These are phyloP conservation scores for Medicago arabica DNA, from an alignment of 306 rosid species.

Conservation along the genomic window DNA sequence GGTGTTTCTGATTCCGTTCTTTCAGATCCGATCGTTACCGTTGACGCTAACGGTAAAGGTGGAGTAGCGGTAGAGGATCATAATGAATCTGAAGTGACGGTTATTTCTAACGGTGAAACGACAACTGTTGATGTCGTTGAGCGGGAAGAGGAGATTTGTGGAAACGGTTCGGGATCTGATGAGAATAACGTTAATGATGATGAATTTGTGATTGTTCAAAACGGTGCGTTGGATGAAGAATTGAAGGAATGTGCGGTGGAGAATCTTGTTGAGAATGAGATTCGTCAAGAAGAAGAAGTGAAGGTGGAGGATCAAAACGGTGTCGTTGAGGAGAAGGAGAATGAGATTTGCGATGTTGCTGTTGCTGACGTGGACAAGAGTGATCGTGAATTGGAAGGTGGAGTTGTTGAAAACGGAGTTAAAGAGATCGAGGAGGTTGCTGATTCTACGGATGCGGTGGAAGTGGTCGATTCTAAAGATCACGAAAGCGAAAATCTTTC, in stretches of 20 bases:
- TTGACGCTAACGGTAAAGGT: slow-evolving; percentile 2
- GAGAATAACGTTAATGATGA: slow-evolving; percentile 5
- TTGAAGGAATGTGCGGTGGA: background rate
- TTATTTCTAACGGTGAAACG: background rate
- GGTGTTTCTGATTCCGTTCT: slow-evolving; percentile 40
- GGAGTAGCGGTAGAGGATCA: slow-evolving; percentile 12
- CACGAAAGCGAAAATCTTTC: slow-evolving; percentile 1
- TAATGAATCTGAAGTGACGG: slow-evolving; percentile 31
- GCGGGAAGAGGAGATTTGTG: slow-evolving; percentile 30
- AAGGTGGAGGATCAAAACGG: slow-evolving; percentile 26
- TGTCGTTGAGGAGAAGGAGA: slow-evolving; percentile 19
- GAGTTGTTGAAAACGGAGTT: slow-evolving; percentile 27
- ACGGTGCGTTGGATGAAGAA: slow-evolving; percentile 15
- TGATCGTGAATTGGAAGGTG: slow-evolving; percentile 25
- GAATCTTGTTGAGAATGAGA: background rate
- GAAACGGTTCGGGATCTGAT: slow-evolving; percentile 44
- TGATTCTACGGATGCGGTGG: background rate
- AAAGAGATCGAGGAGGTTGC: background rate
- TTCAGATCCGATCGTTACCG: slow-evolving; percentile 38
- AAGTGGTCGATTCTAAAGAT: slow-evolving; percentile 16
- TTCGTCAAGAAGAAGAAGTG: background rate
- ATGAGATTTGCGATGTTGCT: slow-evolving; percentile 15
- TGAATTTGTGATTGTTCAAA: slow-evolving; percentile 8
- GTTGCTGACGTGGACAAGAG: slow-evolving; percentile 18
- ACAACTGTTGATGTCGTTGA: slow-evolving; percentile 7